phyloP scores from a whole-genome alignment of 192 early-diverging fungal genomes.

The Paraglomus brasilianum region DNA sequence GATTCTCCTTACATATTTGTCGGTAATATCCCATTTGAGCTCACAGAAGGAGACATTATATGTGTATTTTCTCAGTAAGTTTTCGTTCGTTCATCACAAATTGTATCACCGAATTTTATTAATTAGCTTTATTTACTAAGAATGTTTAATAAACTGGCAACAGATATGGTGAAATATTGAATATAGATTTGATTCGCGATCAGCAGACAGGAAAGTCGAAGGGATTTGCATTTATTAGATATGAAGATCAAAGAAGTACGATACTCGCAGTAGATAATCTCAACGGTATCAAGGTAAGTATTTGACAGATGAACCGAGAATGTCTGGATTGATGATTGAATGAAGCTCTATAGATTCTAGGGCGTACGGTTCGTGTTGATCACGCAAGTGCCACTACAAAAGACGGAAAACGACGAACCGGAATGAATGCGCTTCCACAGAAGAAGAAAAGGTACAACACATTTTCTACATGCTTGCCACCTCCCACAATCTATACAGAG shows the following conservation, averaged over 20 bases:
- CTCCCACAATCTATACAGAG: too few relatives aligned
- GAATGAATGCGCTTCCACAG: conserved; percentile 55
- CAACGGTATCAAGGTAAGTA: conserved; percentile 66
- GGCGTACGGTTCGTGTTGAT: conserved; percentile 70
- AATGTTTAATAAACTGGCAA: background rate
- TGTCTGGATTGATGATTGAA: background rate
- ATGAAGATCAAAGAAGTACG: conserved; percentile 90
- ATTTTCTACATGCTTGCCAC: too few relatives aligned
- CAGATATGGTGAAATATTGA: conserved; percentile 86
- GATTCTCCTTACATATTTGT: conserved; percentile 89
- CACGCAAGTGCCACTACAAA: conserved; percentile 51
- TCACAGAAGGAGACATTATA: conserved; percentile 93
- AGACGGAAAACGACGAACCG: conserved; percentile 33
- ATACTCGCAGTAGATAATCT: conserved; percentile 95
- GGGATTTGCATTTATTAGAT: conserved; percentile 87
- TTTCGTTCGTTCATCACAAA: background rate
- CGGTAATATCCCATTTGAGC: conserved; percentile 77
- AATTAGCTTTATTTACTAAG: background rate
- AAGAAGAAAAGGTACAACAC: too few relatives aligned
- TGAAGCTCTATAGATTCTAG: conserved; percentile 36
- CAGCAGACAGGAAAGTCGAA: conserved; percentile 82
- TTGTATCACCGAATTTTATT: background rate
- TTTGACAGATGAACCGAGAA: background rate
- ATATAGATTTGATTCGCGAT: conserved; percentile 85
- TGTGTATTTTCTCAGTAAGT: conserved; percentile 89